A percentile compares a stretch with the other conserved stretches of the same genome.
Conservation (phyloP, 106 monocot genomes). For the Phalaenopsis equestris region DNA sequence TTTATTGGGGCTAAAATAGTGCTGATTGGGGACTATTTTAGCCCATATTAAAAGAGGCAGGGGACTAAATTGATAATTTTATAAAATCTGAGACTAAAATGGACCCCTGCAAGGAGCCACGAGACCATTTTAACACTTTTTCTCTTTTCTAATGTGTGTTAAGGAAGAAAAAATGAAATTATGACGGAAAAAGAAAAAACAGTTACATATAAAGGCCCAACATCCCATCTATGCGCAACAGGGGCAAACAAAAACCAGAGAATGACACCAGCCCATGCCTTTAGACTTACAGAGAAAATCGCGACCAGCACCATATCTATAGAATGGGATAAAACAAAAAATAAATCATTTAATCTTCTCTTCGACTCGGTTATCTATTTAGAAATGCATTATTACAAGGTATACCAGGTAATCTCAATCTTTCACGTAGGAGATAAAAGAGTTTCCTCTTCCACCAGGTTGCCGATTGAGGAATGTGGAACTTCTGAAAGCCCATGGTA, state of each 20-base stretch:
- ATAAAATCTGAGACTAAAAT: too few species aligned
- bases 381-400: neutral
- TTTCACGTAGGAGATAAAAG: slow-evolving; percentile 64
- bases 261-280: slow-evolving; percentile 60
- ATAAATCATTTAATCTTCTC: slow-evolving; percentile 13
- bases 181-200: neutral
- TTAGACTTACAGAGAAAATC: slow-evolving; percentile 77
- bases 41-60: too few species aligned
- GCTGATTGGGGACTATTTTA: too few species aligned
- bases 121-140: too few species aligned
- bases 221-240: slow-evolving; percentile 69
- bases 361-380: neutral
- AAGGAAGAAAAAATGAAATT: neutral
- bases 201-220: slow-evolving; percentile 92
- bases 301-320: slow-evolving; percentile 85
- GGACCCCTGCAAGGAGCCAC: too few species aligned
- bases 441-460: slow-evolving; percentile 63
- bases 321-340: slow-evolving; percentile 19
- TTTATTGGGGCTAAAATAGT: too few species aligned
- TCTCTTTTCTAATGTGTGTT: neutral
- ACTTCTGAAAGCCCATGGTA: slow-evolving; percentile 43
- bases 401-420: slow-evolving; percentile 81
- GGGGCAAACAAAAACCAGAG: slow-evolving; percentile 89
- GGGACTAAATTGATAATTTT: too few species aligned
- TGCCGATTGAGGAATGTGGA: slow-evolving; percentile 69